A percentile compares a stretch with the other conserved stretches of the same genome.
Evolutionary conservation across 176 grass and related monocot species (phyloP).

Genomic region (Carex scoparia): DNA sequence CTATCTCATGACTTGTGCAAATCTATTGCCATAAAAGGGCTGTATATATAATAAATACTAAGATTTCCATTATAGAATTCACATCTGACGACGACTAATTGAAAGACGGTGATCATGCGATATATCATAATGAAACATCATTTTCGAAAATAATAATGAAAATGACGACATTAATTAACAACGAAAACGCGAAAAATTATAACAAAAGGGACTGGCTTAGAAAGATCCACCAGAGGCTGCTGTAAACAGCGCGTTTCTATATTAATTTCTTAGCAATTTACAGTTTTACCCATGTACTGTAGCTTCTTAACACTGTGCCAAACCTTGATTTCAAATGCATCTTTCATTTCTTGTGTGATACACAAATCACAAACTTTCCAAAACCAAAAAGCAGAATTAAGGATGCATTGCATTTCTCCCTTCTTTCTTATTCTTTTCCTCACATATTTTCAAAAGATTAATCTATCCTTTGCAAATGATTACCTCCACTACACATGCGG

Average conservation of each 20-base stretch:
- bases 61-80: not conserved
- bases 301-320: not conserved
- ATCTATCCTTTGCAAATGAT: constrained; percentile 3
- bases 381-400: not conserved
- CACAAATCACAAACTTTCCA: not conserved
- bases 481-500: constrained; percentile 14
- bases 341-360: not conserved
- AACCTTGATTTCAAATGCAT: not conserved
- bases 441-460: not conserved
- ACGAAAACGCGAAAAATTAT: not conserved
- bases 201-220: not conserved
- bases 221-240: not conserved
- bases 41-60: not conserved
- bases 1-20: not conserved
- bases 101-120: not conserved
- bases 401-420: not conserved
- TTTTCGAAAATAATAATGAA: not conserved
- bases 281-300: not conserved
- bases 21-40: not conserved
- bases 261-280: not conserved
- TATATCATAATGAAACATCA: not conserved
- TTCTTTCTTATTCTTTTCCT: not conserved
- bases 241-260: not conserved
- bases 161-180: not conserved
- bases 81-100: not conserved